Conservation (phyloP, 2,329 filamentous ascomycete species). For the Pestalotiopsis sp. region DNA sequence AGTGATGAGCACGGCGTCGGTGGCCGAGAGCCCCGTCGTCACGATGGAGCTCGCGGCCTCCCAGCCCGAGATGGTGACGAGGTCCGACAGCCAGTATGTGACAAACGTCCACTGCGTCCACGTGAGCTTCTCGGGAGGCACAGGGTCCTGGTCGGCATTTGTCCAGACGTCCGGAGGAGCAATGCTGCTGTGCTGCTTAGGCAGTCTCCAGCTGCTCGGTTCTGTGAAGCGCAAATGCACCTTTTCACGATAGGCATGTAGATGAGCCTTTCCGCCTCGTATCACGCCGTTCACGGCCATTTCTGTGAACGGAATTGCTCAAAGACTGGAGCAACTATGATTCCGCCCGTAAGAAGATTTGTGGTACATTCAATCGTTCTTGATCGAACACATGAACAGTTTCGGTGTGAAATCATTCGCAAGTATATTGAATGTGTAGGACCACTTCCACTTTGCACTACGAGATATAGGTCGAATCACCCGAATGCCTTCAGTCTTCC, state of each 20-base stretch:
- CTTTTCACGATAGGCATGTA: slow-evolving; percentile 20
- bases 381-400: background rate
- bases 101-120: slow-evolving; percentile 45
- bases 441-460: background rate
- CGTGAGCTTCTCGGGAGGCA: slow-evolving; percentile 38
- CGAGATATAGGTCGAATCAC: background rate
- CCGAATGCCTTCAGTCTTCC: background rate
- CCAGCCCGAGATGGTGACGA: slow-evolving; percentile 34
- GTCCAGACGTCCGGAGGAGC: slow-evolving; percentile 31
- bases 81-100: slow-evolving; percentile 49
- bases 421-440: background rate
- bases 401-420: background rate
- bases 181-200: slow-evolving; percentile 30
- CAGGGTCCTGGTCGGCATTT: slow-evolving; percentile 29
- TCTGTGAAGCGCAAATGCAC: slow-evolving; percentile 21
- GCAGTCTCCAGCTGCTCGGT: slow-evolving; percentile 29
- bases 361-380: background rate
- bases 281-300: background rate
- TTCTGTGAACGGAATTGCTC: background rate
- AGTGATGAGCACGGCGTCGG: slow-evolving; percentile 48
- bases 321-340: background rate
- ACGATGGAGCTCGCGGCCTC: slow-evolving; percentile 29
- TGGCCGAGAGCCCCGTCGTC: slow-evolving; percentile 33
- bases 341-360: background rate
- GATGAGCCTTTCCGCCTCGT: background rate